phyloP scores from a whole-genome alignment of 805 yeast genomes.

The Yarrowia sp. region DNA sequence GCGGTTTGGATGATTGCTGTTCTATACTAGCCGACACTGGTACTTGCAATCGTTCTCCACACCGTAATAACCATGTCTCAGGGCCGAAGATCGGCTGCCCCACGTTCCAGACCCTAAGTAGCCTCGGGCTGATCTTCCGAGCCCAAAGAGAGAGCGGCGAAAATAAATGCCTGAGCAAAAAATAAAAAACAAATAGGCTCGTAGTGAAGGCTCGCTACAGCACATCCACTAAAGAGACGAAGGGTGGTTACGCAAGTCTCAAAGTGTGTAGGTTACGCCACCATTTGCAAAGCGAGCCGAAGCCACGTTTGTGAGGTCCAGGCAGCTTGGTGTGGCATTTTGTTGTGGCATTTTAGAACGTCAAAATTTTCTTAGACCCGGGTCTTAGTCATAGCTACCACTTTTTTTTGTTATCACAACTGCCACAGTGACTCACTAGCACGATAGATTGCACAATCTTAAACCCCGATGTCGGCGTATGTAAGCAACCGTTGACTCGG shows the following conservation, averaged over 20 bases:
- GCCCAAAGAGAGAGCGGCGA: neutral
- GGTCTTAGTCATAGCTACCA: neutral
- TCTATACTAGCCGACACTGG: too few relatives aligned
- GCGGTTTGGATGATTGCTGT: too few relatives aligned
- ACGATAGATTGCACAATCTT: slow-evolving; percentile 12
- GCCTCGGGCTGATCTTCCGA: slow-evolving; percentile 3
- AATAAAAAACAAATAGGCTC: neutral
- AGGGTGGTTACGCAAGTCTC: too few relatives aligned
- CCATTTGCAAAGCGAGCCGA: neutral
- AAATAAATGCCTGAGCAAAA: too few relatives aligned
- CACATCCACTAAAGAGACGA: too few relatives aligned
- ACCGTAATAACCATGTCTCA: neutral
- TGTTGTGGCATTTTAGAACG: too few relatives aligned
- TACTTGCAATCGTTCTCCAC: too few relatives aligned
- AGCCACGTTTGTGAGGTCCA: neutral
- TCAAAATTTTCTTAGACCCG: too few relatives aligned
- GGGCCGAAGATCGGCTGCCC: neutral
- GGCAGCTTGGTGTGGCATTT: too few relatives aligned
- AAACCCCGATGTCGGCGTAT: neutral
- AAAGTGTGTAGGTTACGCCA: neutral
- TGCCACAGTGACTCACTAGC: slow-evolving; percentile 17
- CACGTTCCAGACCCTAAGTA: neutral
- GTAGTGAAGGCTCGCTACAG: slow-evolving; percentile 2
- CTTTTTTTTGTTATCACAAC: too few relatives aligned
- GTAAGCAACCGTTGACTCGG: slow-evolving; percentile 11